phyloP scores from a whole-genome alignment of 179 eudicot species.

The Corrigiola litoralis region DNA sequence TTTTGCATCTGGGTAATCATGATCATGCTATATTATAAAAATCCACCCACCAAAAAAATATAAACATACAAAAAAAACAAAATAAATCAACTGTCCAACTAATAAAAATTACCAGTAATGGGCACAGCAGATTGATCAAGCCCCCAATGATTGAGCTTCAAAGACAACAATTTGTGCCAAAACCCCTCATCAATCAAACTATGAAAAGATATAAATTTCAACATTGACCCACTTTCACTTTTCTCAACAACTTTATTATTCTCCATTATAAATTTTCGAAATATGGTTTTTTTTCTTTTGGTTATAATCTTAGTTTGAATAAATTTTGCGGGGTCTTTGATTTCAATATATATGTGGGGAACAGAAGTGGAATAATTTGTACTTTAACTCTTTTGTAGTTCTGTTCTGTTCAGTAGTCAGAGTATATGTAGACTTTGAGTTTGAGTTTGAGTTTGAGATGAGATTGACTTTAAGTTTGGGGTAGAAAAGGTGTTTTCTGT shows the following conservation, averaged over 20 bases:
- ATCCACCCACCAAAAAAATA: not conserved
- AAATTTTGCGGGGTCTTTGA: too few relatives aligned
- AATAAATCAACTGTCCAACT: not conserved
- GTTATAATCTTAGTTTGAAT: not conserved
- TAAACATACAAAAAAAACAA: not conserved
- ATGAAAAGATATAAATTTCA: constrained; percentile 65
- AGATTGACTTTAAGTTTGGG: too few relatives aligned
- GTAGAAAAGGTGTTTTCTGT: too few relatives aligned
- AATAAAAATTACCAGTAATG: constrained; percentile 45
- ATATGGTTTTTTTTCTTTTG: not conserved
- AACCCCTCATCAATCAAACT: constrained; percentile 83
- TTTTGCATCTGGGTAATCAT: not conserved
- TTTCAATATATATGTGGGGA: not conserved
- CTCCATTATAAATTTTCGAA: constrained; percentile 2
- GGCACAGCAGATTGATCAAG: constrained; percentile 83
- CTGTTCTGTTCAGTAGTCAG: not conserved
- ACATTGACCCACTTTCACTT: constrained; percentile 17
- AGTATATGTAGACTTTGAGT: not conserved
- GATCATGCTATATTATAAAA: not conserved
- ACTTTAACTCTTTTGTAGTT: too few relatives aligned
- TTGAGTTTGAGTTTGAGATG: not conserved
- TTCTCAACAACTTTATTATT: constrained; percentile 8
- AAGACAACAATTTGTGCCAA: constrained; percentile 81
- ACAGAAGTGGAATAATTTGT: not conserved
- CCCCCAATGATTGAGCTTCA: constrained; percentile 82